Conservation (phyloP, 148 eudicot genomes). For the Dianthus caryophyllus region DNA sequence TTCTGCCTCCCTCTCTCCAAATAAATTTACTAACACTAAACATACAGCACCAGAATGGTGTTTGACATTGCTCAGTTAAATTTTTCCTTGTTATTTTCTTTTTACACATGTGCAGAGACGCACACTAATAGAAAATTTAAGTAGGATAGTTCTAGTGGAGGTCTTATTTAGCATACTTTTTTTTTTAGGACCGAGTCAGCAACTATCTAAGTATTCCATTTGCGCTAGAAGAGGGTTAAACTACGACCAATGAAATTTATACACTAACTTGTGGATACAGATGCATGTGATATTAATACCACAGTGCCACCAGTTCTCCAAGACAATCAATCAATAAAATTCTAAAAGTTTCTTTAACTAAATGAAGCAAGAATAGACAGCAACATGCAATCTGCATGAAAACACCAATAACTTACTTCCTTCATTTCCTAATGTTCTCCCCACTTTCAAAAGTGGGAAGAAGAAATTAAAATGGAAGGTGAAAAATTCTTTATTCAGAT, state of each 20-base stretch:
- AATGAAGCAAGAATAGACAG: slow-evolving; percentile 4
- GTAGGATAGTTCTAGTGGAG: neutral
- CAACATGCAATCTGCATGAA: neutral
- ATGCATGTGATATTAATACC: slow-evolving; percentile 1
- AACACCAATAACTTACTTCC: neutral
- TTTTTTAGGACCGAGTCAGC: neutral
- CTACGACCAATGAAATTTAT: neutral
- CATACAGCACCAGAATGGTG: neutral
- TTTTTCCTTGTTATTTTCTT: neutral
- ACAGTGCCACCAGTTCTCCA: neutral
- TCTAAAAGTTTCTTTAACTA: neutral
- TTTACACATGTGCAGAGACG: neutral
- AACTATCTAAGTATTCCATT: neutral
- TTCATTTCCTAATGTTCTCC: too few species aligned
- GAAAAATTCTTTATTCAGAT: neutral
- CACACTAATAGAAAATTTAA: neutral
- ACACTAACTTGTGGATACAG: neutral
- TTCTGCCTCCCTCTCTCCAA: neutral
- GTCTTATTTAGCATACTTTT: neutral
- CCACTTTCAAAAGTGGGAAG: too few species aligned
- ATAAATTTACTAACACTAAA: neutral
- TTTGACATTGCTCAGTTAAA: neutral
- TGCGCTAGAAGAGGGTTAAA: neutral
- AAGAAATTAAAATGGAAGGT: too few species aligned
- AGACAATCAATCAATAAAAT: neutral